Conservation (phyloP, 139 green algal genomes). For the Chlamydomonas schloesseri region DNA sequence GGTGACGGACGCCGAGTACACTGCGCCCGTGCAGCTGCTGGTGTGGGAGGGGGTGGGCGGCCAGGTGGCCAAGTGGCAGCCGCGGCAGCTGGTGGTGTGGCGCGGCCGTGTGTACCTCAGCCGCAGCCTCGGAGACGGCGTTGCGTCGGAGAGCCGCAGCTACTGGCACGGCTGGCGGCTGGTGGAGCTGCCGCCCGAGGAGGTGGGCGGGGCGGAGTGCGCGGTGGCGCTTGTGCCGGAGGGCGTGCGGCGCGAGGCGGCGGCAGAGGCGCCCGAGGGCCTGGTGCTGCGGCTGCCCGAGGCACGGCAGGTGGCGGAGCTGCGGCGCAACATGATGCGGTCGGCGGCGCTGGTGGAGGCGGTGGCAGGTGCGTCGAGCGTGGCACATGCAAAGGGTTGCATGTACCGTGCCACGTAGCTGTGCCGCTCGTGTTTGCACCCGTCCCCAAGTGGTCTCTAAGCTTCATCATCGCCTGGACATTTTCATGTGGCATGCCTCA, state of each 20-base stretch:
- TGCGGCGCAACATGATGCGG: conserved; percentile 13
- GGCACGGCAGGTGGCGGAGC: conserved; percentile 4
- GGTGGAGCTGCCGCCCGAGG: conserved; percentile 19
- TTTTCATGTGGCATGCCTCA: no score
- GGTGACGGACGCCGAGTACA: conserved; percentile 64
- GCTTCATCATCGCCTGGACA: no score
- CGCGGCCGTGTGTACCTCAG: conserved; percentile 60
- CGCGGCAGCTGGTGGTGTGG: conserved; percentile 53
- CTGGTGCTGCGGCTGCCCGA: conserved; percentile 42
- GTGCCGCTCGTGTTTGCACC: no score
- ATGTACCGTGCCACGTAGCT: no score
- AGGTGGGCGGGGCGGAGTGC: conserved; percentile 2
- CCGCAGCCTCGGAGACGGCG: neutral
- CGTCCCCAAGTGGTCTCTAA: no score
- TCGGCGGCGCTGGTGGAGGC: conserved; percentile 38
- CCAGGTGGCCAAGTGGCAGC: conserved; percentile 52
- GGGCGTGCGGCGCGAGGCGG: conserved; percentile 6
- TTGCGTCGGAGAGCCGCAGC: conserved; percentile 17
- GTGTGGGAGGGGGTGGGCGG: conserved; percentile 60
- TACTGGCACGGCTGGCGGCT: conserved; percentile 46
- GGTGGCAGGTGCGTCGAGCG: conserved; percentile 9
- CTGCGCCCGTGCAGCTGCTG: conserved; percentile 38
- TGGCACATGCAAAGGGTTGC: no score
- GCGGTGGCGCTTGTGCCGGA: conserved; percentile 35
- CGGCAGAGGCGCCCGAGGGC: conserved; percentile 39